Base-by-base conservation (phyloP, 352 stramenopile genomes). In the Peronosclerospora sorghi region DNA sequence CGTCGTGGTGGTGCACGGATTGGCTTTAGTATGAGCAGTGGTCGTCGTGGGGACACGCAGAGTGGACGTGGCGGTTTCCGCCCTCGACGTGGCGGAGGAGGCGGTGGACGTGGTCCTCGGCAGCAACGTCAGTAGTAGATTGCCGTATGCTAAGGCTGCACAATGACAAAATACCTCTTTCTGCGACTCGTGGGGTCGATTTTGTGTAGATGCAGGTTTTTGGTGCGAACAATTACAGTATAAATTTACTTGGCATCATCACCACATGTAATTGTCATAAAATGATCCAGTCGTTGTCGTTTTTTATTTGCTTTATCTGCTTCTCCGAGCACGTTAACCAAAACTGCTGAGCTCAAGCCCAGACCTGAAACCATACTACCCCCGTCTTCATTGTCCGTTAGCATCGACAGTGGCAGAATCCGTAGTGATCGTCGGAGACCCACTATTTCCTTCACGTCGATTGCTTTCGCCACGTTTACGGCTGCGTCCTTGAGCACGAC, bases 31-130 rank as follows among this genome's bases (percentile, higher is more conserved):
- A 48, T 60, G 51, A 43, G 65, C 7, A 35, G 63, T 19, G 39
- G 53, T n/a, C 56, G 67, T 45, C 53, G 62, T 56, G 62, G 67
- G 34, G 66, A 75, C 28, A 77, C 70, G 44, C 58, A 73, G 32
- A 58, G 69, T 38, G 71, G 65, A 41, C 50, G 64, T n/a, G 68
- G 71, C 26, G 66, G 63, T 23, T 62, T 62, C 39, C 51, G 68
- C 34, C 57, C 63, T 47, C 52, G 68, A 39, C 61, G 68, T 51
- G 62, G 65, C 12, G 54, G 54, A 21, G 39, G 65, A 21, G 56
- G 67, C 35, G 67, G 67, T 21, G 53, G 63, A 21, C 49, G 66
- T 21, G 56, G 54, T 20, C 44, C 62, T 36, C 44, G 66, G 28
- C 60, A 73, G 39, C 60, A 73, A 42, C 67, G 56, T 35, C 54